phyloP scores from a whole-genome alignment of 305 asterid genomes.

The Fraxinus dipetala region DNA sequence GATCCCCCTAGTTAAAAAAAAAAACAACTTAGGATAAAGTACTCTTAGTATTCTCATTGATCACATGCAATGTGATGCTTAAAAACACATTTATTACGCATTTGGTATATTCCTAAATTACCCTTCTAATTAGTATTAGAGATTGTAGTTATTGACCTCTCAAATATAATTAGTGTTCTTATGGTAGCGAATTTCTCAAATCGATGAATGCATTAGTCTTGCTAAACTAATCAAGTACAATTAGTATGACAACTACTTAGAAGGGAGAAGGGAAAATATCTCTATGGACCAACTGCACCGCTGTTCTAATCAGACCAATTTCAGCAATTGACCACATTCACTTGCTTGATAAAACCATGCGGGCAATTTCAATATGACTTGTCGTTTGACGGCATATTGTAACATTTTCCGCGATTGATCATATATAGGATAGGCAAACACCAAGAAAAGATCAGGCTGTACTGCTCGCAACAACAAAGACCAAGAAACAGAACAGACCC shows the following conservation, averaged over 20 bases:
- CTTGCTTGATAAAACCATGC: background rate
- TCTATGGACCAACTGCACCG: background rate
- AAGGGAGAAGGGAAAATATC: background rate
- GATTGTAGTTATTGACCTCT: background rate
- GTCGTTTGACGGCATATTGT: background rate
- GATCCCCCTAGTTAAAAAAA: too few species aligned
- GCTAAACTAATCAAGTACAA: background rate
- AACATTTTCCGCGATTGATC: background rate
- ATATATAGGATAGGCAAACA: conserved; percentile 58
- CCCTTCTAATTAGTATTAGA: background rate
- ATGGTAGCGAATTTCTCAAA: too few species aligned
- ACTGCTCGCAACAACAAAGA: conserved; percentile 57
- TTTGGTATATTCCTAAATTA: too few species aligned
- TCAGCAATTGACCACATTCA: background rate
- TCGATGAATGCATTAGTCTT: too few species aligned
- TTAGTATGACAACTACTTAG: too few species aligned
- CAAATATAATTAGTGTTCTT: background rate
- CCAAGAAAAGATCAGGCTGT: conserved; percentile 52
- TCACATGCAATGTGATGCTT: too few species aligned
- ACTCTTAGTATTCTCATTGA: too few species aligned
- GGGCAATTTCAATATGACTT: background rate
- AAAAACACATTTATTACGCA: too few species aligned
- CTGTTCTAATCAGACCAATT: background rate
- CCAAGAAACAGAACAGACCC: conserved; percentile 70
- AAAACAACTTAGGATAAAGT: too few species aligned